These are phyloP conservation scores for Panicum hallii DNA, from an alignment of 202 grass and related monocot species.

Conservation along the genomic window DNA sequence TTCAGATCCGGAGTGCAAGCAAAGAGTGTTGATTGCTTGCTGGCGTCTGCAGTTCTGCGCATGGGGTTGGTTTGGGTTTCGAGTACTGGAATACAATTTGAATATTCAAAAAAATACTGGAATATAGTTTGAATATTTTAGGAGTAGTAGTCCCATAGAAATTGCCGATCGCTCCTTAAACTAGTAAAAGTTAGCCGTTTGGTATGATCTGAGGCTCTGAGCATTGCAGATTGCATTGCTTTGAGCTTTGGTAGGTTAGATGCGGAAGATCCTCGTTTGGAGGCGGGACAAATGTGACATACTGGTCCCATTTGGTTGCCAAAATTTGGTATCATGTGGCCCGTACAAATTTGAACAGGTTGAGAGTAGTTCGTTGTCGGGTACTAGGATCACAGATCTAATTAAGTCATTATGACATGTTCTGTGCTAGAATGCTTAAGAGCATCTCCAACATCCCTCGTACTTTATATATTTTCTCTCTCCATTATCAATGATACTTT, in stretches of 20 bases:
- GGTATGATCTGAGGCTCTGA: too few relatives aligned
- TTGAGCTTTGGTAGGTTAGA: neutral
- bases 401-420: neutral
- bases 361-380: neutral
- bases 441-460: too few relatives aligned
- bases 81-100: neutral
- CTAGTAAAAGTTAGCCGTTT: too few relatives aligned
- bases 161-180: neutral
- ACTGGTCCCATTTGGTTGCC: too few relatives aligned
- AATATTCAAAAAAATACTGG: too few relatives aligned
- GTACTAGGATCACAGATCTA: neutral
- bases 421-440: neutral
- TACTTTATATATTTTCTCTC: too few relatives aligned
- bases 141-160: neutral
- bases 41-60: neutral
- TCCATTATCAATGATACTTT: too few relatives aligned
- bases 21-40: neutral
- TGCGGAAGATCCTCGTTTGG: neutral
- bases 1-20: slow-evolving; percentile 24
- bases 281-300: neutral
- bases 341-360: neutral
- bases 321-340: neutral
- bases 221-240: too few relatives aligned
- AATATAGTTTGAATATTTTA: too few relatives aligned
- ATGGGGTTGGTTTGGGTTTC: neutral